phyloP scores from a whole-genome alignment of 1,284 basidiomycete genomes.

The Xanthoconium separans region DNA sequence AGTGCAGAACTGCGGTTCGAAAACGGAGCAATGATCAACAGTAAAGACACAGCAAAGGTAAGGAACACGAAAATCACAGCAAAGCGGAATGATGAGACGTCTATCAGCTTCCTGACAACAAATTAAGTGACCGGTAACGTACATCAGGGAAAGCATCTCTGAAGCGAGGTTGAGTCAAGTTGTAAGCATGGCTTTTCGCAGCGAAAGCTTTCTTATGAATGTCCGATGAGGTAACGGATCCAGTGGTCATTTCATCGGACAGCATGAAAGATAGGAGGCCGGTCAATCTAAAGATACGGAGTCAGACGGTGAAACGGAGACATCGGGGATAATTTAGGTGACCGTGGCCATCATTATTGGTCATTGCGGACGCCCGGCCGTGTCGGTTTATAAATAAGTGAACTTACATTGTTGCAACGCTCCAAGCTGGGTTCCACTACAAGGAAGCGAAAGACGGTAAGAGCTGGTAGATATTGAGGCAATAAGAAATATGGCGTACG shows the following conservation, averaged over 20 bases:
- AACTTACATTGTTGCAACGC: slow-evolving; percentile 85
- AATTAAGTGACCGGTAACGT: slow-evolving; percentile 33
- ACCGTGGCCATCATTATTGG: slow-evolving; percentile 16
- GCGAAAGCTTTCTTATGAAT: slow-evolving; percentile 80
- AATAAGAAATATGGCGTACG: slow-evolving; percentile 47
- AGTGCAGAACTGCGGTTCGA: slow-evolving; percentile 59
- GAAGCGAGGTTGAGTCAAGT: slow-evolving; percentile 78
- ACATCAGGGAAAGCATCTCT: slow-evolving; percentile 84
- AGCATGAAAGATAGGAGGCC: slow-evolving; percentile 95
- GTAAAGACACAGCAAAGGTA: slow-evolving; percentile 13
- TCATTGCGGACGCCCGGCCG: slow-evolving; percentile 7
- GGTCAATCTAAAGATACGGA: slow-evolving; percentile 65
- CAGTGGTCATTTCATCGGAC: slow-evolving; percentile 95
- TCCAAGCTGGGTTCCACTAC: slow-evolving; percentile 93
- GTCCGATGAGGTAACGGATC: slow-evolving; percentile 81
- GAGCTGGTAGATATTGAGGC: not conserved
- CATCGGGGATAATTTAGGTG: slow-evolving; percentile 14
- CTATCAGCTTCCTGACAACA: slow-evolving; percentile 21
- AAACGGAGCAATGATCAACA: slow-evolving; percentile 21
- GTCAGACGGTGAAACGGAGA: slow-evolving; percentile 9
- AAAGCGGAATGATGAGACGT: slow-evolving; percentile 14
- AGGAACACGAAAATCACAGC: slow-evolving; percentile 23
- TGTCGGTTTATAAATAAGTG: slow-evolving; percentile 1
- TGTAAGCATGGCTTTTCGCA: slow-evolving; percentile 81
- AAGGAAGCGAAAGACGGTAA: not conserved